phyloP scores from a whole-genome alignment of 1,284 basidiomycete species.

The Fomitiporia mediterranea region DNA sequence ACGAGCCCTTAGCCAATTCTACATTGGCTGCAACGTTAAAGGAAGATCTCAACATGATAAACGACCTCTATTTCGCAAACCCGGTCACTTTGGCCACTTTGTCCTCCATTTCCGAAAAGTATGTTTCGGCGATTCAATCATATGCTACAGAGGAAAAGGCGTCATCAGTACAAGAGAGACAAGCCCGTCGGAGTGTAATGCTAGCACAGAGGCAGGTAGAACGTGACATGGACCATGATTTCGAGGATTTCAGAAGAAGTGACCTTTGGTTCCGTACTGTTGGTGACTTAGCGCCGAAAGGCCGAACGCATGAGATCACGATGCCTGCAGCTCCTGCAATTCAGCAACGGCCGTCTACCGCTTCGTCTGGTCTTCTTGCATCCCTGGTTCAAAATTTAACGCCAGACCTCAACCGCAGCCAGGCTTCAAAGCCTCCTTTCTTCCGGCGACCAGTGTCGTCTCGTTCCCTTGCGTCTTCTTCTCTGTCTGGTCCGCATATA shows the following conservation, averaged over 20 bases:
- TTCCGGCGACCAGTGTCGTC: constrained; percentile 7
- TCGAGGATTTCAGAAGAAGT: constrained; percentile 80
- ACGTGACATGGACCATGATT: constrained; percentile 87
- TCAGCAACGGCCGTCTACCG: background rate
- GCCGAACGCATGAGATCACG: background rate
- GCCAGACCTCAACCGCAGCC: constrained; percentile 11
- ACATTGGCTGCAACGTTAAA: constrained; percentile 57
- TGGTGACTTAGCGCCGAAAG: constrained; percentile 54
- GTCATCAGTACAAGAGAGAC: constrained; percentile 48
- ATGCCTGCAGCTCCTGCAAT: background rate
- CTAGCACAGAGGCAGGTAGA: constrained; percentile 83
- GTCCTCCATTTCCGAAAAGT: constrained; percentile 61
- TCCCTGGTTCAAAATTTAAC: constrained; percentile 19
- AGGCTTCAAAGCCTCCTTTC: constrained; percentile 4
- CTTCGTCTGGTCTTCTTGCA: constrained; percentile 16
- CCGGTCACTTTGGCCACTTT: constrained; percentile 54
- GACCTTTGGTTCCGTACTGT: constrained; percentile 89
- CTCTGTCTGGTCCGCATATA: constrained; percentile 1
- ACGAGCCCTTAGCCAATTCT: constrained; percentile 57
- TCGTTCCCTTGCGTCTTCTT: background rate
- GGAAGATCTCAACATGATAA: constrained; percentile 85
- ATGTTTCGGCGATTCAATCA: constrained; percentile 62
- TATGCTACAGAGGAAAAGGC: constrained; percentile 54
- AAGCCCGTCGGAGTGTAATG: constrained; percentile 74
- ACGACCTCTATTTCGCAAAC: constrained; percentile 79